Evolutionary conservation across 176 grass and related monocot species (phyloP).

Genomic region (Oryza brachyantha): DNA sequence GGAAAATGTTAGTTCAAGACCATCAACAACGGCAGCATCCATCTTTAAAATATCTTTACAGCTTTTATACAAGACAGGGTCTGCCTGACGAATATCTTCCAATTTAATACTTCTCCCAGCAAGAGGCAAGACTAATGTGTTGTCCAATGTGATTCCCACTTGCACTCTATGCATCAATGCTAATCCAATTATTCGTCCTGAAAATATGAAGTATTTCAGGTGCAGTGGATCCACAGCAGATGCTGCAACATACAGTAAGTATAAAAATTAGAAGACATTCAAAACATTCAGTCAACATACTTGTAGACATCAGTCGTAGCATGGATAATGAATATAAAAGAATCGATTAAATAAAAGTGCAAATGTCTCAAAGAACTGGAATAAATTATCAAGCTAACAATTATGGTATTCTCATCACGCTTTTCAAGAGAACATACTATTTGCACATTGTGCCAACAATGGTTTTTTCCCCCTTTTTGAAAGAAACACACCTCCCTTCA

Average conservation of each 20-base stretch:
- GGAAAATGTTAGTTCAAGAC: conserved; percentile 77
- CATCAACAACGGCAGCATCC: conserved; percentile 78
- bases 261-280: conserved; percentile 33
- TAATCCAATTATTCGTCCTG: conserved; percentile 84
- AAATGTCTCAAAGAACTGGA: neutral
- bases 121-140: conserved; percentile 80
- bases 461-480: neutral
- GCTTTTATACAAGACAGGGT: conserved; percentile 75
- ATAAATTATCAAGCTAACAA: neutral
- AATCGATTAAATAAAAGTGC: conserved; percentile 5
- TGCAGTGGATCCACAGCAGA: conserved; percentile 88
- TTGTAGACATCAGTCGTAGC: neutral
- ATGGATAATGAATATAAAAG: conserved; percentile 9
- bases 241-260: conserved; percentile 57
- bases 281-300: conserved; percentile 9
- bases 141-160: conserved; percentile 86
- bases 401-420: neutral
- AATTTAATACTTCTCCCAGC: conserved; percentile 72
- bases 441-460: neutral
- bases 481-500: neutral
- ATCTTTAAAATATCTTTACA: conserved; percentile 91
- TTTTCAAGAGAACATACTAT: neutral
- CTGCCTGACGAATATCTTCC: conserved; percentile 83
- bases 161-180: conserved; percentile 98
- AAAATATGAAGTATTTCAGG: conserved; percentile 89